Conservation (phyloP, 345 rosid species). For the Acer yangbiense region DNA sequence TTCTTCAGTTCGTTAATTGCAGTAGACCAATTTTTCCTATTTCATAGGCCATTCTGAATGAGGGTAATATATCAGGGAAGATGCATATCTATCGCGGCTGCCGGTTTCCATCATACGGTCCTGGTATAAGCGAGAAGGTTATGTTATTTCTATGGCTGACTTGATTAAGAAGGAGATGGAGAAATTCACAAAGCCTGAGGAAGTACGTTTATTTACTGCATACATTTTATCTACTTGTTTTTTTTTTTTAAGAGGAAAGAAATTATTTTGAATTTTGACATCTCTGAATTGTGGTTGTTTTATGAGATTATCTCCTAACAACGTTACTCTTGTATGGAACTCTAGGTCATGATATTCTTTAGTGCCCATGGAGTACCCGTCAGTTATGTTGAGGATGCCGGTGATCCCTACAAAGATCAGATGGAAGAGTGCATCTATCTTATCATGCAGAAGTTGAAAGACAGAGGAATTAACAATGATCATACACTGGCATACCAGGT, state of each 20-base stretch:
- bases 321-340: slow-evolving; percentile 20
- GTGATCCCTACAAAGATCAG: slow-evolving; percentile 93
- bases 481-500: slow-evolving; percentile 94
- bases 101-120: slow-evolving; percentile 80
- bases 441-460: slow-evolving; percentile 81
- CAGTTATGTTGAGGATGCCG: slow-evolving; percentile 81
- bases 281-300: background rate
- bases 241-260: background rate
- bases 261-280: background rate
- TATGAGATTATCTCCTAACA: slow-evolving; percentile 1
- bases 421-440: slow-evolving; percentile 90
- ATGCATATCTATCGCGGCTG: slow-evolving; percentile 62
- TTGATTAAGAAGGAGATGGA: slow-evolving; percentile 74
- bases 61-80: slow-evolving; percentile 60
- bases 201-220: slow-evolving; percentile 43
- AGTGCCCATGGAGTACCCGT: slow-evolving; percentile 98
- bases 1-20: background rate
- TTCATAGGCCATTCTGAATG: slow-evolving; percentile 21
- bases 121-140: slow-evolving; percentile 90
- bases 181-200: slow-evolving; percentile 67
- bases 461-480: slow-evolving; percentile 69
- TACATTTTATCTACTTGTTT: background rate
- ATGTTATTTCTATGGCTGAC: slow-evolving; percentile 84
- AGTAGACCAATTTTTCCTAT: background rate
- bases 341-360: slow-evolving; percentile 84